Evolutionary conservation across 1,139 yeast genomes (phyloP), one percentile per base, ranked within the genome.

Genomic region (Debaryomyces udenii): DNA sequence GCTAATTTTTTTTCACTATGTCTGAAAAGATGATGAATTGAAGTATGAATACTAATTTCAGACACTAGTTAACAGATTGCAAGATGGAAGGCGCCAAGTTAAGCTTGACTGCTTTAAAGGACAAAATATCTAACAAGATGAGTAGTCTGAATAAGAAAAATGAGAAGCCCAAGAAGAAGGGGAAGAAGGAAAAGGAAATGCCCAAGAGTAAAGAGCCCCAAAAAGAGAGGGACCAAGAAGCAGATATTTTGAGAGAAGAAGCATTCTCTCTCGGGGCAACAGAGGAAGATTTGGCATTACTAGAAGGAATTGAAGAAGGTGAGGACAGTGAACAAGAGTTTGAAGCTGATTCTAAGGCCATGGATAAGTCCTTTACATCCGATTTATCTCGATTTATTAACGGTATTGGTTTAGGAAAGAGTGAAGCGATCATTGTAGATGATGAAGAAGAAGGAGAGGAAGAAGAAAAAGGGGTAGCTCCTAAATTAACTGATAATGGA

Each of bases 331-430:
- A 82, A 53, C 80, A 78, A 49, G 89, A 83, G 51, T 81, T 82
- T 48, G 72, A 57, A 16, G 70, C 59, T 10, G 66, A 56, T 30
- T 67, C 59, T 13, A 50, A 49, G 3, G 65, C 62, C 15, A 58
- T 58, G 11, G 91, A 82, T 43, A 62, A 66, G 30, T 67, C 63
- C 1, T 74, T 86, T 23, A 71, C 75, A 10, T 60, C 67, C 27
- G 96, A 88, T 44, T 69, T 89, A 45, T 68, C 76, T 23, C 69
- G 68, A 13, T 84, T 87, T 57, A 82, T 90, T 82, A 76, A 78
- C 47, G 78, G 75, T 24, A 76, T 87, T 51, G 95, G 95, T 0
- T 70, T 87, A 26, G 76, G 71, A 10, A 69, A 66, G 6, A 59
- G 62, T 9, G 69, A 64, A 18, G 67, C 65, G 3, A 62, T 61